A percentile compares a stretch with the other conserved stretches of the same genome.
phyloP scores from a whole-genome alignment of 148 eudicot genomes.

The Chenopodium album region DNA sequence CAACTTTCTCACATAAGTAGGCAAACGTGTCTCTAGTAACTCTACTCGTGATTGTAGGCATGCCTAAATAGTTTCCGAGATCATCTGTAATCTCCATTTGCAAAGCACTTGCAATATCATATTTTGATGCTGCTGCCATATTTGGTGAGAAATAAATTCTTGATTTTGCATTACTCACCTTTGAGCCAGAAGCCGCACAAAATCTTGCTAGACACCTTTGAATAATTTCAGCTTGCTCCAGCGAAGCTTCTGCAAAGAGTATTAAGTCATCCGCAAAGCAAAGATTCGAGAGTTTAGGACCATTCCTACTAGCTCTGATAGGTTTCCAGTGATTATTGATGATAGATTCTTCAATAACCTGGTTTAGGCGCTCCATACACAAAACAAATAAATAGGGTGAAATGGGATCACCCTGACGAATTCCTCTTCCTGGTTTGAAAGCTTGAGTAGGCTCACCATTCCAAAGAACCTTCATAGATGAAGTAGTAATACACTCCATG shows the following conservation, averaged over 20 bases:
- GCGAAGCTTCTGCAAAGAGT: background rate
- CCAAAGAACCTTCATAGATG: too few relatives aligned
- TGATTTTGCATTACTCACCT: background rate
- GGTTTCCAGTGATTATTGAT: too few relatives aligned
- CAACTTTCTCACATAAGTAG: background rate
- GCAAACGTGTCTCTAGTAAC: background rate
- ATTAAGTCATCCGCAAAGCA: background rate
- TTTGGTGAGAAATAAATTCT: background rate
- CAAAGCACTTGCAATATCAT: background rate
- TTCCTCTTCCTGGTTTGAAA: too few relatives aligned
- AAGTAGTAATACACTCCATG: too few relatives aligned
- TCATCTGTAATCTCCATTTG: background rate
- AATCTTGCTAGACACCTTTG: background rate
- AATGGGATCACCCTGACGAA: too few relatives aligned
- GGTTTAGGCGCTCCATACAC: too few relatives aligned
- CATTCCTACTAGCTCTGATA: too few relatives aligned
- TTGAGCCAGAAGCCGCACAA: background rate
- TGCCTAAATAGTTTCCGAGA: background rate
- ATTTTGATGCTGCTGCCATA: fast-evolving
- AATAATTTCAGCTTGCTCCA: background rate
- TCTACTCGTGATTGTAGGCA: background rate
- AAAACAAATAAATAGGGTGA: too few relatives aligned
- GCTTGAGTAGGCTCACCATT: too few relatives aligned
- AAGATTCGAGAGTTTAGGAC: background rate
- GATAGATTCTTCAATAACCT: too few relatives aligned